Evolutionary conservation across 495 filamentous ascomycete species (phyloP).

Genomic region (Clohesyomyces aquaticus): DNA sequence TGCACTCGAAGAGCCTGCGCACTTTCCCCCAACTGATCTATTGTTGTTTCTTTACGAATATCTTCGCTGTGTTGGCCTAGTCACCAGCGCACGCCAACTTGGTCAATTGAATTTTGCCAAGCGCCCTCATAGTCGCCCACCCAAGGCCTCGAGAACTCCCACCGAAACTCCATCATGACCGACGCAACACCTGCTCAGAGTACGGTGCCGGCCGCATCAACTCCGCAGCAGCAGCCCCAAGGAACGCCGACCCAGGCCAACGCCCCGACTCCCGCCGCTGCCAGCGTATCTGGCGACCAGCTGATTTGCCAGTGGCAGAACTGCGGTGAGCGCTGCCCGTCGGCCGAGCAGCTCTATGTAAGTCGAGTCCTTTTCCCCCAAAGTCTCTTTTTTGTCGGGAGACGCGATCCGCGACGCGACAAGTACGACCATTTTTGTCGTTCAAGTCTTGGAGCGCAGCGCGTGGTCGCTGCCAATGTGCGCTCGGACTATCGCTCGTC

Average conservation of each 20-base stretch:
- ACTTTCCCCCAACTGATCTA: no score
- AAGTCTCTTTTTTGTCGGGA: neutral
- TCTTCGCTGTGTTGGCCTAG: neutral
- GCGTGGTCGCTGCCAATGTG: neutral
- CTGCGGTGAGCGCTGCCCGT: slow-evolving; percentile 78
- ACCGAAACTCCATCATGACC: slow-evolving; percentile 19
- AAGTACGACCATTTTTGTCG: neutral
- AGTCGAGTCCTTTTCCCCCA: slow-evolving; percentile 47
- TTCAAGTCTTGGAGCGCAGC: neutral
- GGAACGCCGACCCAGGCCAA: slow-evolving; percentile 33
- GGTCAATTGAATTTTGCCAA: slow-evolving; percentile 7
- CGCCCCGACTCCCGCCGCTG: slow-evolving; percentile 33
- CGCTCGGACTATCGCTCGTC: neutral
- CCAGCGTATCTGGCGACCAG: slow-evolving; percentile 42
- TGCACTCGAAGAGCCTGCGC: no score
- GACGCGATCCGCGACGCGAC: slow-evolving; percentile 5
- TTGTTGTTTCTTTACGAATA: no score
- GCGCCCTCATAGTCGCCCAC: neutral
- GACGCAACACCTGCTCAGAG: slow-evolving; percentile 21
- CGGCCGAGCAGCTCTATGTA: slow-evolving; percentile 89
- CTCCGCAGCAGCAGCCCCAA: slow-evolving; percentile 29
- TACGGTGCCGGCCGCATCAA: slow-evolving; percentile 8
- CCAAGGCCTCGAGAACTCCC: slow-evolving; percentile 18
- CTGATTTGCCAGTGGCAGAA: slow-evolving; percentile 79
- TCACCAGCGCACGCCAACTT: neutral